phyloP scores from a whole-genome alignment of 1,139 yeast genomes.

The Arxiozyma telluris region DNA sequence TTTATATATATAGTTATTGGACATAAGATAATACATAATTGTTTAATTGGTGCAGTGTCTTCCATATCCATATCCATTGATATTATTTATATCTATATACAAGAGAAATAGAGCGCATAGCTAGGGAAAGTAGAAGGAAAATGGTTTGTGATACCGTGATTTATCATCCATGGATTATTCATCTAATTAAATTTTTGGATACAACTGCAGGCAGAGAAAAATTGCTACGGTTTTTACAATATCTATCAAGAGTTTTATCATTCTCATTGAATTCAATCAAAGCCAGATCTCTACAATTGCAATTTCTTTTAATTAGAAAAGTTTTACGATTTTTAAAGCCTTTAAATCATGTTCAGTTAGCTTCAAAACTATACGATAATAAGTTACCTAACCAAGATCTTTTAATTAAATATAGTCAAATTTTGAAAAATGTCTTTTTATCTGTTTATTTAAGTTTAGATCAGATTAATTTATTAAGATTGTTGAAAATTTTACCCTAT shows the following conservation, averaged over 20 bases:
- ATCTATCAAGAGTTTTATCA: slow-evolving; percentile 64
- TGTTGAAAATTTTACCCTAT: slow-evolving; percentile 25
- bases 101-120: too few relatives aligned
- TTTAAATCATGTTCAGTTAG: slow-evolving; percentile 62
- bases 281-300: slow-evolving; percentile 49
- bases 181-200: slow-evolving; percentile 57
- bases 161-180: slow-evolving; percentile 67
- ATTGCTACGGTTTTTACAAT: slow-evolving; percentile 70
- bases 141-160: slow-evolving; percentile 63
- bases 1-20: too few relatives aligned
- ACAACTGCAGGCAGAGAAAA: slow-evolving; percentile 72
- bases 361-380: slow-evolving; percentile 61
- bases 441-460: slow-evolving; percentile 71
- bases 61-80: too few relatives aligned
- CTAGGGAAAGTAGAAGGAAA: neutral
- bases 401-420: slow-evolving; percentile 43
- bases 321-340: slow-evolving; percentile 83
- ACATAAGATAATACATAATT: too few relatives aligned
- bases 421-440: slow-evolving; percentile 62
- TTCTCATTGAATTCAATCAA: slow-evolving; percentile 49
- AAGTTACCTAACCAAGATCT: slow-evolving; percentile 52
- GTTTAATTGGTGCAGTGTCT: too few relatives aligned
- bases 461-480: slow-evolving; percentile 60
- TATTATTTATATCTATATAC: too few relatives aligned
- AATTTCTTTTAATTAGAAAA: slow-evolving; percentile 57